These are phyloP conservation scores for Crucibulum cyathiforme DNA, from an alignment of 1,284 basidiomycete species.

Conservation along the genomic window DNA sequence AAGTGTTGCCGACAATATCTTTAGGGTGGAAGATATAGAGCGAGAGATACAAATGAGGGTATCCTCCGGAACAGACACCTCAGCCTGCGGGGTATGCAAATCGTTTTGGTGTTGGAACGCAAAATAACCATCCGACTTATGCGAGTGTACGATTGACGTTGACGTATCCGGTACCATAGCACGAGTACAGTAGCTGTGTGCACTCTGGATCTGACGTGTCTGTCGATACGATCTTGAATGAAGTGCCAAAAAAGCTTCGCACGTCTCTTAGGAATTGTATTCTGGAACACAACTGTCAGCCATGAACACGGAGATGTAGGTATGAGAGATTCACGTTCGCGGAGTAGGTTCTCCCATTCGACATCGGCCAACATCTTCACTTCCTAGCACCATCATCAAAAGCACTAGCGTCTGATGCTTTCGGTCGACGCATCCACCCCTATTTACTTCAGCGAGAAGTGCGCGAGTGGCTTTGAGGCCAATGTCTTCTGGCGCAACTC, in stretches of 20 bases:
- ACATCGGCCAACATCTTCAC: constrained; percentile 93
- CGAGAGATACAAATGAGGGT: too few relatives aligned
- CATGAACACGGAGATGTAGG: constrained; percentile 1
- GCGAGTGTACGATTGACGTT: constrained; percentile 78
- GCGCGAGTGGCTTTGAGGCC: constrained; percentile 81
- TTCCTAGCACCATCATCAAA: constrained; percentile 92
- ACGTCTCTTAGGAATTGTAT: constrained; percentile 92
- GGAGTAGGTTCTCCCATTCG: constrained; percentile 83
- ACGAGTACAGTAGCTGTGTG: constrained; percentile 72
- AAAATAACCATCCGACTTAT: constrained; percentile 36
- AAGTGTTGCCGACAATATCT: too few relatives aligned
- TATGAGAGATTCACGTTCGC: constrained; percentile 69
- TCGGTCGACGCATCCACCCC: constrained; percentile 90
- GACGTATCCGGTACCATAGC: constrained; percentile 79
- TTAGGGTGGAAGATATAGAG: too few relatives aligned
- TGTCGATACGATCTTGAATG: constrained; percentile 61
- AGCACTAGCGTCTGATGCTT: constrained; percentile 90
- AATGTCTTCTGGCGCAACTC: constrained; percentile 90
- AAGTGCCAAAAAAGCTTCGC: constrained; percentile 79
- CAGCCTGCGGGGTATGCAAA: too few relatives aligned
- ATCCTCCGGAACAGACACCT: too few relatives aligned
- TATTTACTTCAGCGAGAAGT: constrained; percentile 80
- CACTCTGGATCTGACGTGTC: constrained; percentile 56
- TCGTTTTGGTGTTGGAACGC: background rate
- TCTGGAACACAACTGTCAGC: constrained; percentile 47